These are phyloP conservation scores for Populus hybrid DNA, from an alignment of 441 rosid genomes.

Conservation along the genomic window DNA sequence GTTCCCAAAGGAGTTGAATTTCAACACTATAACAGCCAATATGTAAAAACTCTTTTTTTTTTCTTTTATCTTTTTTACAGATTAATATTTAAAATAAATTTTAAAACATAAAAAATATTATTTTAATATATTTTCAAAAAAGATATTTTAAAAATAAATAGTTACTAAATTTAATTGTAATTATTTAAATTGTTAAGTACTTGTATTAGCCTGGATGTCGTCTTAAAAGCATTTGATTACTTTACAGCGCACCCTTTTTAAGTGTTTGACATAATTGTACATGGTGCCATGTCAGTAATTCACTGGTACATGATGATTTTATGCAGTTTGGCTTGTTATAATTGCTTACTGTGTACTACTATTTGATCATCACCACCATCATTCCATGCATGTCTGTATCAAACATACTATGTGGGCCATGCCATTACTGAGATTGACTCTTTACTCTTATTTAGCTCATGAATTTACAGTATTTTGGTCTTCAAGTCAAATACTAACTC, in stretches of 20 bases:
- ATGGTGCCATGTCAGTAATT: conserved; percentile 1
- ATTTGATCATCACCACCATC: conserved; percentile 13
- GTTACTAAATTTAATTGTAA: conserved; percentile 10
- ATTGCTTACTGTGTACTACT: conserved; percentile 22
- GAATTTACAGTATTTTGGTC: not conserved
- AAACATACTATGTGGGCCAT: too few relatives aligned
- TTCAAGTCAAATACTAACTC: too few relatives aligned
- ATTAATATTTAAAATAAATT: too few relatives aligned
- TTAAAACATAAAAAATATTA: too few relatives aligned
- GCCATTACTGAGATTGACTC: too few relatives aligned
- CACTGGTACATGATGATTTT: not conserved
- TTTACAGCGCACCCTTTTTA: not conserved
- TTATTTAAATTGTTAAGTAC: conserved; percentile 26
- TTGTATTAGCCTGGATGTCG: conserved; percentile 10
- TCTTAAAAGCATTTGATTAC: not conserved
- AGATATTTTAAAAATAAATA: not conserved
- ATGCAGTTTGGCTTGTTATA: not conserved
- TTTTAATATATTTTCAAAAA: too few relatives aligned
- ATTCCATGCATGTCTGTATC: conserved; percentile 20
- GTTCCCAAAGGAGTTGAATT: conserved; percentile 44
- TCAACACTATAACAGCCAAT: conserved; percentile 6
- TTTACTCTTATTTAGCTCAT: not conserved
- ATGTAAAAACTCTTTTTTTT: too few relatives aligned
- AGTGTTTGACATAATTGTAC: not conserved
- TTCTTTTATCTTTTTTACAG: too few relatives aligned